phyloP scores from a whole-genome alignment of 164 flowering plant genomes.

The Malania oleifera region DNA sequence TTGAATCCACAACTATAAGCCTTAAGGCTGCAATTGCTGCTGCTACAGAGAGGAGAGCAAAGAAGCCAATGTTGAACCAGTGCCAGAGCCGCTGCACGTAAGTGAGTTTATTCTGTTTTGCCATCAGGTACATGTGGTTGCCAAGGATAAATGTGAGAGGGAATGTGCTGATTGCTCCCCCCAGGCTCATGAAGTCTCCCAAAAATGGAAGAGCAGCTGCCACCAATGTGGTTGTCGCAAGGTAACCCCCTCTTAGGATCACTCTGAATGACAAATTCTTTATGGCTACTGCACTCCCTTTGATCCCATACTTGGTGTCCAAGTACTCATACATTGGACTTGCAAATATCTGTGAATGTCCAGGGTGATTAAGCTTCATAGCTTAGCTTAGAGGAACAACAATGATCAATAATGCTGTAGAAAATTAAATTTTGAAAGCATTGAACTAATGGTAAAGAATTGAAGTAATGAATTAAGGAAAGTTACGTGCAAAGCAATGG shows the following conservation, averaged over 20 bases:
- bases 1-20: not conserved
- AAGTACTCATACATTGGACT: slow-evolving; percentile 5
- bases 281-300: not conserved
- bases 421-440: too few relatives aligned
- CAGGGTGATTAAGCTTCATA: too few relatives aligned
- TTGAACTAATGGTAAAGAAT: too few relatives aligned
- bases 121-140: slow-evolving; percentile 5
- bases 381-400: too few relatives aligned
- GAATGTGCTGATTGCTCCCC: slow-evolving; percentile 4
- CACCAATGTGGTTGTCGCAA: not conserved
- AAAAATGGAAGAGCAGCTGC: not conserved
- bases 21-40: not conserved
- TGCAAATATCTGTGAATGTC: slow-evolving; percentile 1
- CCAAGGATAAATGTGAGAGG: slow-evolving; percentile 5
- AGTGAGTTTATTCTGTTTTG: not conserved
- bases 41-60: not conserved
- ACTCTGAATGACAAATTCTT: slow-evolving; percentile 5
- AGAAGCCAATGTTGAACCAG: not conserved
- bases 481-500: slow-evolving; percentile 5
- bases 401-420: too few relatives aligned
- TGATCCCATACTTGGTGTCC: not conserved
- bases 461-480: too few relatives aligned
- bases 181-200: slow-evolving; percentile 7
- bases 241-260: not conserved
- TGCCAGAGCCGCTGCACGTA: not conserved